Evolutionary conservation across 352 stramenopile species (phyloP), one percentile per base, ranked within the genome.

Genomic region (Albugo laibachii): DNA sequence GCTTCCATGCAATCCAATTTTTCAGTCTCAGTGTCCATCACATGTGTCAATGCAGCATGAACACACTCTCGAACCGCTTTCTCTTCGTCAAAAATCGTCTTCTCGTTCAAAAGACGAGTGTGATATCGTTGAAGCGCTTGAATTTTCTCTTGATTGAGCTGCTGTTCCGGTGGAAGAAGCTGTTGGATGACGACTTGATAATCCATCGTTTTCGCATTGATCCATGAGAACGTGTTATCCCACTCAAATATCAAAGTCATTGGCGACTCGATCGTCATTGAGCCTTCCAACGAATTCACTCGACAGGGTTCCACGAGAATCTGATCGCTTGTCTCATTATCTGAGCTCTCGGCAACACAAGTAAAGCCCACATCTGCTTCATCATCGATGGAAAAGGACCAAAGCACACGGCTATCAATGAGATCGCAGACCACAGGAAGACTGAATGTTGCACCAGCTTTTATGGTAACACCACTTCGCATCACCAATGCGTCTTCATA

Each of bases 161-260:
- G 24, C 40, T 65, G 62, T 34, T 62, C 53, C 1, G 45, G 46
- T 6, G 62, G 62, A 27, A 85, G 46, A 11, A 62, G 76, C 42
- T 84, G 65, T 12, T 80, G 61, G 2, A 89, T 61, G 5, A 69
- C 79, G 21, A 89, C 76, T 16, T 86, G 76, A 52, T 89, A 86
- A 50, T 86, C 76, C 36, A 89, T 47, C 0, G 76, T 89, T 54
- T 89, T 89, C 45, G 80, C 71, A 39, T 84, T 82, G 1, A 89
- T 59, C 76, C 76, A 89, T 18, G 73, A 85, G 46, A 86, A 89
- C 31, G 69, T 61, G 44, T 89, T 89, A 52, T 89, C 73, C 76
- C 76, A 89, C 36, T 72, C 62, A 41, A 86, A 89, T 15, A 62
- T 15, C 1, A 89, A 57, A 45, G 62, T 69, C 14, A 61, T 64